These are phyloP conservation scores for Linum usitatissimum DNA, from an alignment of 345 rosid genomes.

Conservation along the genomic window DNA sequence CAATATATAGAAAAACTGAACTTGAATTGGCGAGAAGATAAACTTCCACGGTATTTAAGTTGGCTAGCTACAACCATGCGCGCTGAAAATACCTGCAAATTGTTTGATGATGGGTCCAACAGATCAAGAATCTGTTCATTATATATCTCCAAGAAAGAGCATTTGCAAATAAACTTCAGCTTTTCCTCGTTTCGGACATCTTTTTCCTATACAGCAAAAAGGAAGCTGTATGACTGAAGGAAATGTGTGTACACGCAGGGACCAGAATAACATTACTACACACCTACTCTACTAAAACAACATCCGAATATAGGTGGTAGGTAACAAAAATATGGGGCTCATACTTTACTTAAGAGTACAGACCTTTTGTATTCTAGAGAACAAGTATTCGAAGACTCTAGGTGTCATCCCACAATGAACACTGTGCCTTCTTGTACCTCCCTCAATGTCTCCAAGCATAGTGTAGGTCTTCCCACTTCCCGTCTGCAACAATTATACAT, in stretches of 20 bases:
- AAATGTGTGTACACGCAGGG: background rate
- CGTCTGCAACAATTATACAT: conserved; percentile 40
- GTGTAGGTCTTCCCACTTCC: conserved; percentile 99
- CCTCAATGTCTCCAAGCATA: conserved; percentile 99
- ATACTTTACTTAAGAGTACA: background rate
- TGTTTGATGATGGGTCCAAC: conserved; percentile 71
- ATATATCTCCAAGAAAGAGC: conserved; percentile 96
- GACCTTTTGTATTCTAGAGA: conserved; percentile 90
- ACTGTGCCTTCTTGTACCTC: conserved; percentile 87
- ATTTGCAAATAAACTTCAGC: conserved; percentile 63
- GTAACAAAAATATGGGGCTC: background rate
- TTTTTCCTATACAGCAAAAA: conserved; percentile 53
- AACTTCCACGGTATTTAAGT: background rate
- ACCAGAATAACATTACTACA: background rate
- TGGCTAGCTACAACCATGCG: background rate
- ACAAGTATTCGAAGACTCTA: conserved; percentile 80
- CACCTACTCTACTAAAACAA: background rate
- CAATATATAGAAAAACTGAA: background rate
- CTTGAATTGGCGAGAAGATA: background rate
- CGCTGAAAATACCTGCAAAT: conserved; percentile 47
- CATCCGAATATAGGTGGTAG: background rate
- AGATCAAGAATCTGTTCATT: conserved; percentile 97
- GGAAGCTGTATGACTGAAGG: background rate
- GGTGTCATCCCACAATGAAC: conserved; percentile 97
- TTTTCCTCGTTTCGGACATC: conserved; percentile 75